Conservation (phyloP, 23 red algal species). For the Gracilaria domingensis region DNA sequence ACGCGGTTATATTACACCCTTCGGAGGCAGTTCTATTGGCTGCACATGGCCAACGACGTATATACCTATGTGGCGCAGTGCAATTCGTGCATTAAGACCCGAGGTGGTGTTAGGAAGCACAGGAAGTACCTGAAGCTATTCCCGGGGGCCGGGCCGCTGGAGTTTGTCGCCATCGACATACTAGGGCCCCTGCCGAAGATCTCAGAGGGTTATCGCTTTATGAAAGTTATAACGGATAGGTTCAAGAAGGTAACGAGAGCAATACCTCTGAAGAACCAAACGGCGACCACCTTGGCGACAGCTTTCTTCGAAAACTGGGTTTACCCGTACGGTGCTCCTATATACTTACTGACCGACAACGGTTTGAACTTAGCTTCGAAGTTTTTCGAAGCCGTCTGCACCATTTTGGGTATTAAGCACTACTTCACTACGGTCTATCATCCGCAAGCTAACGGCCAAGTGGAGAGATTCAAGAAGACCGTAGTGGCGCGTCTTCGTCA, state of each 20-base stretch:
- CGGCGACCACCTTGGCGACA: background rate
- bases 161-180: conserved; percentile 5
- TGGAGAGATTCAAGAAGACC: too few relatives aligned
- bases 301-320: too few relatives aligned
- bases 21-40: conserved; percentile 1
- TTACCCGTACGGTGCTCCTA: too few relatives aligned
- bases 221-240: conserved; percentile 5
- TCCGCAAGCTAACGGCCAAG: too few relatives aligned
- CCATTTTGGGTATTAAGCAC: background rate
- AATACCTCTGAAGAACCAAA: too few relatives aligned
- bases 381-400: too few relatives aligned
- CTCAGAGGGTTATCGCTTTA: background rate
- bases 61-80: background rate
- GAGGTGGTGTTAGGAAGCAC: too few relatives aligned
- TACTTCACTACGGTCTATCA: background rate
- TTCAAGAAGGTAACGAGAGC: background rate
- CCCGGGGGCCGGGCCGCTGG: background rate
- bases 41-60: background rate
- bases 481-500: too few relatives aligned
- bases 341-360: too few relatives aligned
- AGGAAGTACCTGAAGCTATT: background rate
- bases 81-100: too few relatives aligned
- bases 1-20: background rate
- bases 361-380: too few relatives aligned
- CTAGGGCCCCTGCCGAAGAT: background rate